Evolutionary conservation across 1,139 yeast species (phyloP).

Genomic region (Saccharomyces hybrid): DNA sequence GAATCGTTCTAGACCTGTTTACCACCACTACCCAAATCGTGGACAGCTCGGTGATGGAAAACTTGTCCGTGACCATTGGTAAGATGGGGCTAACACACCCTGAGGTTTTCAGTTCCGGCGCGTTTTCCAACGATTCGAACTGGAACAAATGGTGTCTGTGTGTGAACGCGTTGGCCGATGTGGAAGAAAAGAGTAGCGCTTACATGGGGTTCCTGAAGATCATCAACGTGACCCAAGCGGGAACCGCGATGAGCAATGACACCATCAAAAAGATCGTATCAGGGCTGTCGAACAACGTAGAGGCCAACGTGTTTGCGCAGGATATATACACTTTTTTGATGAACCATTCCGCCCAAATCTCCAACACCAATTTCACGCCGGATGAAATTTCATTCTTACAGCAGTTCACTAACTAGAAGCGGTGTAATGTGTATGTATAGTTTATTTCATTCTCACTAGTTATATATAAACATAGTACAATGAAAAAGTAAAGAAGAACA

Average conservation of each 20-base stretch:
- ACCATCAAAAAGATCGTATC: conserved; percentile 21
- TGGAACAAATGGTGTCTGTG: conserved; percentile 28
- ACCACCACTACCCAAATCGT: conserved; percentile 39
- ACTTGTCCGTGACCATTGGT: conserved; percentile 88
- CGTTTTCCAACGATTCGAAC: conserved; percentile 23
- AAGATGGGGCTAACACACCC: conserved; percentile 68
- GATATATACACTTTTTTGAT: conserved; percentile 23
- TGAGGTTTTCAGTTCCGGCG: conserved; percentile 45
- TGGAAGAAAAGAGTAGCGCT: conserved; percentile 31
- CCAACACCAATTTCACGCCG: conserved; percentile 14
- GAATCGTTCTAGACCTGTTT: conserved; percentile 58
- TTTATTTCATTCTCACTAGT: neutral
- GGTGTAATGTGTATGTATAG: neutral
- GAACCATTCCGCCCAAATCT: conserved; percentile 18
- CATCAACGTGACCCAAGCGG: conserved; percentile 19
- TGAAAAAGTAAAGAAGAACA: too few relatives aligned
- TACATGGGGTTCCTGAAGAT: conserved; percentile 29
- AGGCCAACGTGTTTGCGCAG: conserved; percentile 21
- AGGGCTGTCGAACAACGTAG: conserved; percentile 26
- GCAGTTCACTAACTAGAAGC: conserved; percentile 10
- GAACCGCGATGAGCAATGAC: conserved; percentile 13
- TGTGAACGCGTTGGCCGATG: conserved; percentile 22
- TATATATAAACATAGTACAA: neutral
- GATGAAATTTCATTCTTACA: conserved; percentile 24
- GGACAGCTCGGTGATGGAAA: conserved; percentile 60